phyloP scores from a whole-genome alignment of 495 filamentous ascomycete genomes.

The Trichoderma erinaceum region DNA sequence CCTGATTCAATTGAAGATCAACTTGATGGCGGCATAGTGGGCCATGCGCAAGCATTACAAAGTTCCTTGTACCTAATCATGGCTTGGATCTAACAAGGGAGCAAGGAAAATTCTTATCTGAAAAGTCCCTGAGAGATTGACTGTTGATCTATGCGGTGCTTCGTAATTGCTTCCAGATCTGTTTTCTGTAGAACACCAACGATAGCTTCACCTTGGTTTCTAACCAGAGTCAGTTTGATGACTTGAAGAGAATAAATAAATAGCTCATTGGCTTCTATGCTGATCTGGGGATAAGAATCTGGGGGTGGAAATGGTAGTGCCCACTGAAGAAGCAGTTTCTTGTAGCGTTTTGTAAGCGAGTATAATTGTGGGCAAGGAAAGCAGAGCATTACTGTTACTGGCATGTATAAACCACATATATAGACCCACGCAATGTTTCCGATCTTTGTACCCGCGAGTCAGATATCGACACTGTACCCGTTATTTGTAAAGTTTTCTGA shows the following conservation, averaged over 20 bases:
- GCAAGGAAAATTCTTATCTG: neutral
- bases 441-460: neutral
- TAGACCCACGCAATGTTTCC: neutral
- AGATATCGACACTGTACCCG: neutral
- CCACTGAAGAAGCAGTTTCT: neutral
- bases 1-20: neutral
- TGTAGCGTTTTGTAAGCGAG: neutral
- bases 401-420: neutral
- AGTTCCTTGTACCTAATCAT: neutral
- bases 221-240: neutral
- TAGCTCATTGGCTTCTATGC: neutral
- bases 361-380: neutral
- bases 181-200: neutral
- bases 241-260: neutral
- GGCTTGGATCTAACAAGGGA: neutral
- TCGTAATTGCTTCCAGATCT: neutral
- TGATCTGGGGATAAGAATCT: neutral
- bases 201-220: too few species aligned
- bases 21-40: neutral
- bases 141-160: neutral
- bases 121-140: neutral
- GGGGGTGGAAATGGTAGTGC: neutral
- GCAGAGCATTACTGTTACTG: neutral
- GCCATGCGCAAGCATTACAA: neutral
- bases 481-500: neutral